Percentiles rank a stretch among this genome's conserved stretches.
phyloP scores from a whole-genome alignment of 169 alveolate genomes.

The Eimeria acervulina region DNA sequence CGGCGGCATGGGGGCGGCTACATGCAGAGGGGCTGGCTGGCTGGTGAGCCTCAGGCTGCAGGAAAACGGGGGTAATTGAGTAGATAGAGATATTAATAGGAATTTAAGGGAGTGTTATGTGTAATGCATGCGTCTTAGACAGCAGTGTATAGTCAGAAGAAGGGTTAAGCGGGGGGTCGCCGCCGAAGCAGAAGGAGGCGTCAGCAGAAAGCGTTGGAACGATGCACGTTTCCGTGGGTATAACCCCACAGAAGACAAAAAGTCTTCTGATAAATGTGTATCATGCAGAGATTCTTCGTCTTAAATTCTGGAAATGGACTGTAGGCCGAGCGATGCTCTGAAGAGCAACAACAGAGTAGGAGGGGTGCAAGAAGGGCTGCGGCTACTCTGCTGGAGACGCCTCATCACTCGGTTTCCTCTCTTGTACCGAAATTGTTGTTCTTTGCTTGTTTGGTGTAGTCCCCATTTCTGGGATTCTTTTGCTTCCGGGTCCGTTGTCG shows the following conservation, averaged over 20 bases:
- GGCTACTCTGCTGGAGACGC: slow-evolving; percentile 23
- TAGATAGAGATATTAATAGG: too few relatives aligned
- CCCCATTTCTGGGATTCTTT: not conserved
- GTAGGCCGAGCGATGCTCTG: not conserved
- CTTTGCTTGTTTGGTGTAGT: not conserved
- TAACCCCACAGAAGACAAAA: not conserved
- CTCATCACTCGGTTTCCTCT: not conserved
- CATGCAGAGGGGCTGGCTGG: not conserved
- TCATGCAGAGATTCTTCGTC: not conserved
- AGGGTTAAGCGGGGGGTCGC: not conserved
- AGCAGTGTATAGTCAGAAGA: not conserved
- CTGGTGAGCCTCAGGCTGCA: not conserved
- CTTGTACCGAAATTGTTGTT: not conserved
- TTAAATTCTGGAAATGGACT: not conserved
- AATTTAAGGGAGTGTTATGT: too few relatives aligned
- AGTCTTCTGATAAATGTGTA: not conserved
- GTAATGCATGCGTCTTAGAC: not conserved
- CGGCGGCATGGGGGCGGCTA: not conserved
- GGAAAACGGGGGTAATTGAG: not conserved
- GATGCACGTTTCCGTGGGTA: not conserved
- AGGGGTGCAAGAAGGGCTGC: slow-evolving; percentile 45
- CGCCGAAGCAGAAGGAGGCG: not conserved
- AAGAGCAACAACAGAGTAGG: not conserved
- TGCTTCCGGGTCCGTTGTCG: not conserved
- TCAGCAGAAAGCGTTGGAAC: not conserved